Evolutionary conservation across 2,329 filamentous ascomycete genomes (phyloP), one percentile per base, ranked within the genome.

Genomic region (Fonsecaea monophora): DNA sequence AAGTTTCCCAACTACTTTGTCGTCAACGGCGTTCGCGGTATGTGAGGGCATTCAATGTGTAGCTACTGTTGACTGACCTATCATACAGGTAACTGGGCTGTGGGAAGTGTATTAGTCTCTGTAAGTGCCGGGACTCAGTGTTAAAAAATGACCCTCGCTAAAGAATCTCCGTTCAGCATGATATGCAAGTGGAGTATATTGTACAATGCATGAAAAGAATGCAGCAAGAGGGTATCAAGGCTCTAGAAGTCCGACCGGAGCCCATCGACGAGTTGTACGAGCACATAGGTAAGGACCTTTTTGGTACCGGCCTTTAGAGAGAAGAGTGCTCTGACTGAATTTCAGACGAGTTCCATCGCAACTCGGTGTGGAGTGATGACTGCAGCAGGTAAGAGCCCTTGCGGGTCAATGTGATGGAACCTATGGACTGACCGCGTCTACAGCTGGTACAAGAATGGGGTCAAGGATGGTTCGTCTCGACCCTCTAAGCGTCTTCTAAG

Each of bases 1-100:
- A 58, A 64, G 18, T 69, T 71, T 34, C 69, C 69, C 48, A 71
- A 69, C 34, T 71, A 64, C 53, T 71, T 69, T 45, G 54, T 67
- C 25, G 30, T 67, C 12, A 65, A 65, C 32, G 69, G 60, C 3
- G 54, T 57, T 15, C 45, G 63, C 21, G 21, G 21, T 21, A 21
- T 21, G 21, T 21, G 21, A 21, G 21, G 21, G 21, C 21, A 21
- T 21, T 21, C 21, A 21, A 21, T 21, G 21, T 21, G 21, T 21
- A 21, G 21, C 21, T 21, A 21, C 21, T 1, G 21, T 21, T 21
- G 21, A 21, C 21, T 21, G 21, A 21, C 21, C 21, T 21, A 21
- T 21, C 21, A 21, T 21, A 21, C 21, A 45, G 64, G 54, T 12
- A 66, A 66, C n/a, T 62, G 54, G 35, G 54, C 63, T 1, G 42